phyloP scores from a whole-genome alignment of 176 grass and related monocot species.

The Oryza officinalis region DNA sequence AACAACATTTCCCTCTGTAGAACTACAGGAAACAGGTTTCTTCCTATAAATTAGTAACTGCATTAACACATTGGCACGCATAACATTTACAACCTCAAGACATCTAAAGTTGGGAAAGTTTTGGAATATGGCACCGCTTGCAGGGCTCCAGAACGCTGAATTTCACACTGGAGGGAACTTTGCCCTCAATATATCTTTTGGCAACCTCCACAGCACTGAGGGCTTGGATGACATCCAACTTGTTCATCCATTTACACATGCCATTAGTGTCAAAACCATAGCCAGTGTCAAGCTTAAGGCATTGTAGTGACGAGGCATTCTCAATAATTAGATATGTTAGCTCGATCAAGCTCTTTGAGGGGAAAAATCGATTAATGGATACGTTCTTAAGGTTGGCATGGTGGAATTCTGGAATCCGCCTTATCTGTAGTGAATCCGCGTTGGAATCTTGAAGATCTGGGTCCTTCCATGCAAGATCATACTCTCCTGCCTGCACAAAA shows the following conservation, averaged over 20 bases:
- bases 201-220: not conserved
- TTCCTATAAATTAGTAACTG: no score
- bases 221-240: slow-evolving; percentile 11
- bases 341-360: slow-evolving; percentile 23
- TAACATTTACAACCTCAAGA: no score
- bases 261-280: not conserved
- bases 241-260: not conserved
- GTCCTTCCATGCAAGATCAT: not conserved
- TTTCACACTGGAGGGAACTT: slow-evolving; percentile 16
- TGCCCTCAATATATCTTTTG: not conserved
- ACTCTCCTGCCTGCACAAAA: slow-evolving; percentile 17
- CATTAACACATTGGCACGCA: not conserved
- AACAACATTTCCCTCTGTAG: no score
- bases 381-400: slow-evolving; percentile 21
- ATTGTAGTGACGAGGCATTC: not conserved
- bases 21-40: no score
- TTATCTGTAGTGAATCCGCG: not conserved
- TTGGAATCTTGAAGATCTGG: not conserved
- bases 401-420: not conserved
- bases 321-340: slow-evolving; percentile 24
- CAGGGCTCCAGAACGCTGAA: not conserved
- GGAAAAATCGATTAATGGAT: slow-evolving; percentile 1
- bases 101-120: not conserved
- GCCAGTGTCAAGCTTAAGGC: slow-evolving; percentile 8
- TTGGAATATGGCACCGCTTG: not conserved